These are phyloP conservation scores for Hemileccinum hortonii DNA, from an alignment of 1,284 basidiomycete species.

Conservation along the genomic window DNA sequence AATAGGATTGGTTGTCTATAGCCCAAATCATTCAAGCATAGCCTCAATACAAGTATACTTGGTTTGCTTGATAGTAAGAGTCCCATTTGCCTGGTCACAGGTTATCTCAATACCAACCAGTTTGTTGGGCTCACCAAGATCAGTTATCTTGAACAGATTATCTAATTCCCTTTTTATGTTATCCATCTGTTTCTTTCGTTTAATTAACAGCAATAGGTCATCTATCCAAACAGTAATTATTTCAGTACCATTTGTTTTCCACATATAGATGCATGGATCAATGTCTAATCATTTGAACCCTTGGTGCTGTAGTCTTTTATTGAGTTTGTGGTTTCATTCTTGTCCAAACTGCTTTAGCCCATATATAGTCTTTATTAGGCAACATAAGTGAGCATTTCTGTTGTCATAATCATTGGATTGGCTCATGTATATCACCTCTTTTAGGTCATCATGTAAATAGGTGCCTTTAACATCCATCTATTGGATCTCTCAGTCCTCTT, in stretches of 20 bases:
- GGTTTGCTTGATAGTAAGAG: neutral
- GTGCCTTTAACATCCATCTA: conserved; percentile 35
- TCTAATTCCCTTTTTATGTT: neutral
- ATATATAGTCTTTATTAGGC: conserved; percentile 23
- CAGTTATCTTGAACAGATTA: neutral
- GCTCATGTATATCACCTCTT: conserved; percentile 42
- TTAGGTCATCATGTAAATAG: conserved; percentile 37
- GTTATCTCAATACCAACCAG: conserved; percentile 2
- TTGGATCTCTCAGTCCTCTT: conserved; percentile 11
- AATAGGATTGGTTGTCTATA: neutral
- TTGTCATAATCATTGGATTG: conserved; percentile 34
- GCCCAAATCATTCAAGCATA: neutral
- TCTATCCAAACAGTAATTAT: conserved; percentile 13
- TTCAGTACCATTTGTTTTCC: neutral
- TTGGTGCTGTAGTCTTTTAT: neutral
- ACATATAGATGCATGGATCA: conserved; percentile 7
- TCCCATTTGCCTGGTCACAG: neutral
- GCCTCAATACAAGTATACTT: conserved; percentile 8
- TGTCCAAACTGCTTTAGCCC: conserved; percentile 30
- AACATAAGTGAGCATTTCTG: conserved; percentile 9
- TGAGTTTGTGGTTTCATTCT: conserved; percentile 23
- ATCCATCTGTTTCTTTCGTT: neutral
- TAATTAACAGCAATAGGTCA: conserved; percentile 6
- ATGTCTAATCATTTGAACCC: neutral
- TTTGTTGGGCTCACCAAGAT: conserved; percentile 3